Conservation (phyloP, 768 basidiomycete species). For the Rhodosporidiobolus odoratus region DNA sequence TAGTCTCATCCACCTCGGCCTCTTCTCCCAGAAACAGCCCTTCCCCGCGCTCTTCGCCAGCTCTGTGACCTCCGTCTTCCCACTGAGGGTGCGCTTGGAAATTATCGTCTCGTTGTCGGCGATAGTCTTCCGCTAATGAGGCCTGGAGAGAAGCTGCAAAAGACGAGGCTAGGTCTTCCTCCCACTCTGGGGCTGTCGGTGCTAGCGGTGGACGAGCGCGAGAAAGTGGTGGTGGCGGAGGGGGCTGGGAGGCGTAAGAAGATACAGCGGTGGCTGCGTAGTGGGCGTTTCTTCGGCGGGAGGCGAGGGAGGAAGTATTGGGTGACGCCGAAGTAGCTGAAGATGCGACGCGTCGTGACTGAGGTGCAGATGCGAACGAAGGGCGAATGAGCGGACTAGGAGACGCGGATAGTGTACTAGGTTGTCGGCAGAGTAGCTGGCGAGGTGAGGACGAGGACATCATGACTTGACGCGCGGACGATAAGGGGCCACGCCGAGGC, state of each 20-base stretch:
- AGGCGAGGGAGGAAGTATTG: background rate
- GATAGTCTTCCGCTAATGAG: background rate
- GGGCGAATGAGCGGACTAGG: background rate
- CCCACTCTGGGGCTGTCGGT: background rate
- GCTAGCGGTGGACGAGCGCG: background rate
- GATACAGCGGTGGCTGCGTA: background rate
- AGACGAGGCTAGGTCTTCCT: background rate
- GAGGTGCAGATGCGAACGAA: background rate
- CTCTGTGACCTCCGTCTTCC: background rate
- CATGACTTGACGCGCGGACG: background rate
- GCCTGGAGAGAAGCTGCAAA: background rate
- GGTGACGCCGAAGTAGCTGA: background rate
- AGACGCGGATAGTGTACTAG: background rate
- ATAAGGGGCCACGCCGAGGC: background rate
- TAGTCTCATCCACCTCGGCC: background rate
- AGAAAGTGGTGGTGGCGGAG: conserved; percentile 1
- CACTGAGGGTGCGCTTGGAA: background rate
- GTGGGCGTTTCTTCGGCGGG: background rate
- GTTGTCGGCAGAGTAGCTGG: background rate
- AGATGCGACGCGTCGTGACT: background rate
- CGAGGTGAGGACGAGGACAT: background rate
- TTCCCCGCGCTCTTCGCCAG: background rate
- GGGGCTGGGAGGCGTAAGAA: background rate
- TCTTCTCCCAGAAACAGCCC: background rate
- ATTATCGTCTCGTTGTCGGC: background rate